phyloP scores from a whole-genome alignment of 2,329 filamentous ascomycete species.

The Neopestalotiopsis sp. region DNA sequence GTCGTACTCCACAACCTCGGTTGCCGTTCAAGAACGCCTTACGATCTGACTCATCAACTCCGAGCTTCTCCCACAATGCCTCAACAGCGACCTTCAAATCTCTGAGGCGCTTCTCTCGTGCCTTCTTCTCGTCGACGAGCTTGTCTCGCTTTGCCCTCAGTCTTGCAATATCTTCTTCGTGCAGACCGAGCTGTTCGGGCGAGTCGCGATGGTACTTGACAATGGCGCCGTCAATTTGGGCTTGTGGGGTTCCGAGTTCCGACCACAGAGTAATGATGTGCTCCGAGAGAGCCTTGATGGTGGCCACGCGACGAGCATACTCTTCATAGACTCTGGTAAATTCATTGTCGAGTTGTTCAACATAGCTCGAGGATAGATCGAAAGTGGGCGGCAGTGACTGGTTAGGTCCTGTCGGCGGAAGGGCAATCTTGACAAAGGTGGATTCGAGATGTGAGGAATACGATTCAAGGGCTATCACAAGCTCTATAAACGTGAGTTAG shows the following conservation, averaged over 20 bases:
- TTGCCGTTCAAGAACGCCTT: slow-evolving; percentile 87
- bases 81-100: slow-evolving; percentile 83
- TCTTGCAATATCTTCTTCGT: slow-evolving; percentile 81
- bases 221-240: slow-evolving; percentile 86
- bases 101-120: slow-evolving; percentile 76
- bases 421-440: slow-evolving; percentile 81
- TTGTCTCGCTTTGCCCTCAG: slow-evolving; percentile 80
- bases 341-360: slow-evolving; percentile 84
- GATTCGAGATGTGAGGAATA: slow-evolving; percentile 96
- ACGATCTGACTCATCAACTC: slow-evolving; percentile 80
- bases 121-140: slow-evolving; percentile 86
- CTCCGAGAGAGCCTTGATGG: slow-evolving; percentile 77
- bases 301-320: slow-evolving; percentile 81
- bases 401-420: slow-evolving; percentile 82
- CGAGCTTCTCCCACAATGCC: slow-evolving; percentile 85
- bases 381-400: slow-evolving; percentile 82
- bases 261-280: slow-evolving; percentile 95
- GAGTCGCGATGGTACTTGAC: slow-evolving; percentile 89
- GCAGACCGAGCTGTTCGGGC: slow-evolving; percentile 91
- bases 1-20: slow-evolving; percentile 86
- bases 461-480: slow-evolving; percentile 90
- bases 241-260: slow-evolving; percentile 91
- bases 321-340: slow-evolving; percentile 97
- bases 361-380: slow-evolving; percentile 90
- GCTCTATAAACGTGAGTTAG: slow-evolving; percentile 61